phyloP scores from a whole-genome alignment of 768 basidiomycete species.

The Nevesoporus exiguus region DNA sequence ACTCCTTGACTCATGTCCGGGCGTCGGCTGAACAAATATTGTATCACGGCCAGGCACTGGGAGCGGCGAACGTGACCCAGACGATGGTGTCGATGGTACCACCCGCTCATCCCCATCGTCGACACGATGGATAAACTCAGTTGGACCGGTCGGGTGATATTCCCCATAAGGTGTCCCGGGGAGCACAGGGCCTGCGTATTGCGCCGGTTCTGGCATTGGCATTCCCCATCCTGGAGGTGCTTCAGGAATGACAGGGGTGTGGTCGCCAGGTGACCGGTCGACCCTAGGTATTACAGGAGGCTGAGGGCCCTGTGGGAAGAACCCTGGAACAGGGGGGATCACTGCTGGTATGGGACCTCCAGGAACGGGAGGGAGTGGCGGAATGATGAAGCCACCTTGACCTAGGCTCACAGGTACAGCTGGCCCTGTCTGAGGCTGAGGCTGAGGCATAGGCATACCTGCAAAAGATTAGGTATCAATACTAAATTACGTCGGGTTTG shows the following conservation, averaged over 20 bases:
- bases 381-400: constrained; percentile 25
- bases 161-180: constrained; percentile 26
- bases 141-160: constrained; percentile 4
- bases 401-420: too few species aligned
- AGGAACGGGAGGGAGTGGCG: constrained; percentile 19
- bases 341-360: constrained; percentile 16
- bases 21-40: constrained; percentile 10
- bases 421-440: constrained; percentile 15
- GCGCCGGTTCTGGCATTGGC: constrained; percentile 21
- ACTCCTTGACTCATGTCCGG: constrained; percentile 11
- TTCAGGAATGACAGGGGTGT: constrained; percentile 28
- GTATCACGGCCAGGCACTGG: constrained; percentile 17
- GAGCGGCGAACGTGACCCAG: constrained; percentile 14
- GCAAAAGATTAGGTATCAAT: neutral
- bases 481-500: neutral
- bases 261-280: constrained; percentile 1
- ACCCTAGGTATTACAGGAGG: constrained; percentile 24
- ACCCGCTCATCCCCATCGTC: constrained; percentile 17
- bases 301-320: constrained; percentile 18
- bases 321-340: constrained; percentile 17
- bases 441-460: constrained; percentile 27
- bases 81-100: constrained; percentile 24
- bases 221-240: constrained; percentile 15
- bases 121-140: constrained; percentile 3
- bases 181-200: constrained; percentile 32